Evolutionary conservation across 2,329 filamentous ascomycete genomes (phyloP), one percentile per base, ranked within the genome.

Genomic region (Verticillium klebahnii): DNA sequence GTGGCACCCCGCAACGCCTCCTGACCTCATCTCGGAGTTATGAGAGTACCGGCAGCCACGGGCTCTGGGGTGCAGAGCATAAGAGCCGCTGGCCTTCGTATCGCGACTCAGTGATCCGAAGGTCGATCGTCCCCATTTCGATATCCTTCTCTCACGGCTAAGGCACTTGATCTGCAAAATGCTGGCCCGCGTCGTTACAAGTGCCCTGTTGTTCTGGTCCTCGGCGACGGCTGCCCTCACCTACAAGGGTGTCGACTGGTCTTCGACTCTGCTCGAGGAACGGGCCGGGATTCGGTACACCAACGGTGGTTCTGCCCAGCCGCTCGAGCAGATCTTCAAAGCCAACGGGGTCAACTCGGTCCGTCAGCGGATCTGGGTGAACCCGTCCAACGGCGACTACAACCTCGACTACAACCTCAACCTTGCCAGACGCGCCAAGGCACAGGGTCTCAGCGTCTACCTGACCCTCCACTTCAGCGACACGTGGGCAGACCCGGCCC

Each of bases 341-440:
- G 75, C 75, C 12, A 83, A 79, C 32, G 89, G 89, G 15, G 83
- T 90, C 67, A 91, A 91, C 72, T 89, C 85, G 0, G 85, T 91
- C 56, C 84, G 89, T 19, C 89, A 92, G 71, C 81, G 89, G 31
- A 73, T 92, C 54, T 92, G 89, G 89, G 89, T 91, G 29, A 89
- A 89, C 67, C 85, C 86, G 0, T 77, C 81, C 12, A 81, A 85
- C 66, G 86, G 87, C 56, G 80, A 82, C 66, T 92, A 92, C 72
- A 83, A 89, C 72, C 78, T 91, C 52, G 84, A 84, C 62, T 92
- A 92, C 74, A 91, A 91, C 70, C 70, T 92, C 64, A 75, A 83
- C 60, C 79, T 92, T n/a, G 89, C 86, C 3, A 82, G 83, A 70
- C 81, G 89, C 58, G 87, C 88, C 3, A 81, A 86, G 67, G 83